These are phyloP conservation scores for Entomortierella lignicola DNA, from an alignment of 192 early-diverging fungal genomes.

Conservation along the genomic window DNA sequence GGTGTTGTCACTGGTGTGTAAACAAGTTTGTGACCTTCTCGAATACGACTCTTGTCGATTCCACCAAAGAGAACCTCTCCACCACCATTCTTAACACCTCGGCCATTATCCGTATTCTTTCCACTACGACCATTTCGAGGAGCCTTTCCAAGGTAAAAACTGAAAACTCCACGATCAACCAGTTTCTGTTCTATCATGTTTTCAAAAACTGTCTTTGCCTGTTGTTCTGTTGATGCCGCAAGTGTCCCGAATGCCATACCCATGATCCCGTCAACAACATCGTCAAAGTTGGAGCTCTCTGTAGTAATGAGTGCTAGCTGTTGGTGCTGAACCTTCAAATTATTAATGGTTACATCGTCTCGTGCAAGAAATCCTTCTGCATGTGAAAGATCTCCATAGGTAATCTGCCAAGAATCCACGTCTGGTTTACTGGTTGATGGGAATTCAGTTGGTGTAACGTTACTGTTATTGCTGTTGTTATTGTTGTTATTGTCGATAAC, in stretches of 20 bases:
- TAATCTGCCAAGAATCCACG: constrained; percentile 65
- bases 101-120: neutral
- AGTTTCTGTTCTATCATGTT: constrained; percentile 67
- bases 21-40: neutral
- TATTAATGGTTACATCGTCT: constrained; percentile 68
- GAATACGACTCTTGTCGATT: constrained; percentile 9
- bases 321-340: constrained; percentile 63
- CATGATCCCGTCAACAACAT: constrained; percentile 71
- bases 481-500: neutral
- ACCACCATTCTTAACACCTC: constrained; percentile 27
- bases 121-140: neutral
- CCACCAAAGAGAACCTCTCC: constrained; percentile 52
- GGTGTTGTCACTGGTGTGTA: constrained; percentile 52
- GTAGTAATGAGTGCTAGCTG: constrained; percentile 69
- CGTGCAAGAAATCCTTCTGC: constrained; percentile 49
- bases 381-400: constrained; percentile 71
- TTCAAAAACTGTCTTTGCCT: constrained; percentile 62
- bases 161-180: constrained; percentile 65
- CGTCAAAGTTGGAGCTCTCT: constrained; percentile 65
- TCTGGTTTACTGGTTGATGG: neutral
- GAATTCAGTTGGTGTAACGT: too few species aligned
- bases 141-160: constrained; percentile 66
- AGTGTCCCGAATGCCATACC: constrained; percentile 71
- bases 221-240: neutral
- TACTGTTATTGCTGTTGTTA: too few species aligned